A percentile compares a stretch with the other conserved stretches of the same genome.
Evolutionary conservation across 73 alveolate species (phyloP).

Genomic region (Paramecium biaurelia): DNA sequence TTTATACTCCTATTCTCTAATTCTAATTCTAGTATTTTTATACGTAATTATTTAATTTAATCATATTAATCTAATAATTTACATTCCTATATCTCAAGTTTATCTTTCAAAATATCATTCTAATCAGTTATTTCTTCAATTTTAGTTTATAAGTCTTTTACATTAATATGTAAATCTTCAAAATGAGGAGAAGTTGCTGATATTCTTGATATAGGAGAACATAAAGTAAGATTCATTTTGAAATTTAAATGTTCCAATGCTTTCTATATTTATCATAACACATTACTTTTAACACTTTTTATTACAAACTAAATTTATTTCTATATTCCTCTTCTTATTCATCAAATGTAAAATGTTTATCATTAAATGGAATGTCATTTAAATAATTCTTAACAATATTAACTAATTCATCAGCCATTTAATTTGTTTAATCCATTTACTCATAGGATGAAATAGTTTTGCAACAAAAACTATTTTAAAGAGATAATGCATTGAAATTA

Average conservation of each 20-base stretch:
- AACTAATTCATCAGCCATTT: slow-evolving; percentile 32
- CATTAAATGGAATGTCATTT: background rate
- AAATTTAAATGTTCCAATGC: slow-evolving; percentile 29
- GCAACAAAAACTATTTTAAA: slow-evolving; percentile 9
- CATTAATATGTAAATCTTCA: background rate
- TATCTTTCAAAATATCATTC: slow-evolving; percentile 28
- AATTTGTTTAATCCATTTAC: background rate
- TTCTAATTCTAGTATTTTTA: background rate
- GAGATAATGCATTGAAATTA: slow-evolving; percentile 12
- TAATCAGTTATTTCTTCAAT: background rate
- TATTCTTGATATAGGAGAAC: slow-evolving; percentile 27
- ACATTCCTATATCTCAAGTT: background rate
- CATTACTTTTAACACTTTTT: slow-evolving; percentile 23
- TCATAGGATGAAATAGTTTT: background rate
- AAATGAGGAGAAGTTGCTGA: slow-evolving; percentile 24
- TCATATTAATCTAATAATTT: background rate
- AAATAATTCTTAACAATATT: background rate
- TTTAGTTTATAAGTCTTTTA: background rate
- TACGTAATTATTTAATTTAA: background rate
- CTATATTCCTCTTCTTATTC: background rate
- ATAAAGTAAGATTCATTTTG: background rate
- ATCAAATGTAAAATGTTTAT: slow-evolving; percentile 25
- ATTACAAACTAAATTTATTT: background rate
- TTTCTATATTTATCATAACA: background rate
- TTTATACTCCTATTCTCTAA: background rate